Evolutionary conservation across 768 basidiomycete species (phyloP), one percentile per base, ranked within the genome.

Genomic region (Boletus insuetus): DNA sequence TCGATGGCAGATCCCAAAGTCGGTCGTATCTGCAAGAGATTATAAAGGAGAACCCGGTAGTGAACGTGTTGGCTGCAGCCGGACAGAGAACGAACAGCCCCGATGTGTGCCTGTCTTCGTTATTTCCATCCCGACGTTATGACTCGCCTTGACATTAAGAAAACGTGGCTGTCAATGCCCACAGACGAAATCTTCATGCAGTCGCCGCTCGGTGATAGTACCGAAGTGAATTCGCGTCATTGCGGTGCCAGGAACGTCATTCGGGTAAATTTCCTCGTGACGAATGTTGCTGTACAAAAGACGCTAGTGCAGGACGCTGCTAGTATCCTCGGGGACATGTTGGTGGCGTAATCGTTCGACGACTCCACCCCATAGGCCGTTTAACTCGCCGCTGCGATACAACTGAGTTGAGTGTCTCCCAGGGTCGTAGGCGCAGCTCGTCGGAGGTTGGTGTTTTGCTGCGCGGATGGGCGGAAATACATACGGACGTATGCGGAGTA

Each of bases 11-110:
- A 52, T 29, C 29, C 29, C 10, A 63, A 58, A 17, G 38, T 31
- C 37, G 41, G 55, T 55, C 64, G 8, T 29, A 61, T 62, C 51
- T 51, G 40, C 34, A 43, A 52, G 59, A 54, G 57, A 45, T 67
- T 71, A 63, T 73, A 70, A 63, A 53, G 61, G 53, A 42, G 24
- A 49, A 22, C n/a, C 51, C 50, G 54, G 64, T 34, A 46, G 35
- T 13, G 41, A 62, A 69, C 68, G 66, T 60, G 67, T 53, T 47
- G 46, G 31, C 56, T 55, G 56, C 45, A 51, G 53, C 58, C 56
- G 60, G 55, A 20, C 56, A 53, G 56, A 46, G 41, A 24, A 51
- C 42, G 69, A 26, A 73, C 63, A 69, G 69, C 69, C 69, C 44
- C 49, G 46, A 54, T 40, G 41, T 58, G 45, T 42, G 20, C 55